Base-by-base conservation (phyloP, 2,329 filamentous ascomycete species). In the Exophiala viscosa region DNA sequence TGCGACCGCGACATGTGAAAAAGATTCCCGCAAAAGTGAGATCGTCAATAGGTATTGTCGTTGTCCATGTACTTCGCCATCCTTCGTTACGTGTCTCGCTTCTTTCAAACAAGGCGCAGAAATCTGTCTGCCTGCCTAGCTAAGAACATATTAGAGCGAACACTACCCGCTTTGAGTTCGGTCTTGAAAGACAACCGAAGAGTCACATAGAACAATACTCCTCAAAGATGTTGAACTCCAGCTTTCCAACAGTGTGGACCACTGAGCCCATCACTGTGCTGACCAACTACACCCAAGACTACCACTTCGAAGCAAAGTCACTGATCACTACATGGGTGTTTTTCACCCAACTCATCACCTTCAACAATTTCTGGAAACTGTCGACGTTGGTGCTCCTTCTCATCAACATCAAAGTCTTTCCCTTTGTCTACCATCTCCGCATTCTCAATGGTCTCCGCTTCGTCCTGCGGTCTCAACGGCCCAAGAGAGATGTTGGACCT, bases 361-460 rank as follows among this genome's bases (percentile, higher is more conserved):
- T 35, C 39, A 46, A 31, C 40, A 48, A 42, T 39, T 17, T 14
- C 46, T 50, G 49, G 49, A 58, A 44, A 41, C 45, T 20, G 33
- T 53, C 34, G 33, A 38, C 32, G 31, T 41, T 85, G 11, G 45
- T 80, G 9, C 79, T 86, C 50, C 73, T 81, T 13, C 44, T 85
- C 5, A 62, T 80, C 39, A 91, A 91, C 68, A 75, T 85, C 72
- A 92, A 92, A 76, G 87, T 79, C 57, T 64, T 90, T 57, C 87
- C 88, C 0, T 77, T 88, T 36, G 79, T 81, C 8, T 92, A 88
- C 87, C 88, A 88, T 61, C 85, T 77, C 55, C 81, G 82, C 46
- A 70, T 86, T 58, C 76, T 80, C 67, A 79, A 80, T 45, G 59
- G 45, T 13, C 46, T 61, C 23, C 59, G 59, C 63, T 72, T 78